Evolutionary conservation across 2,329 filamentous ascomycete species (phyloP).

Genomic region (Colletotrichum caudatum): DNA sequence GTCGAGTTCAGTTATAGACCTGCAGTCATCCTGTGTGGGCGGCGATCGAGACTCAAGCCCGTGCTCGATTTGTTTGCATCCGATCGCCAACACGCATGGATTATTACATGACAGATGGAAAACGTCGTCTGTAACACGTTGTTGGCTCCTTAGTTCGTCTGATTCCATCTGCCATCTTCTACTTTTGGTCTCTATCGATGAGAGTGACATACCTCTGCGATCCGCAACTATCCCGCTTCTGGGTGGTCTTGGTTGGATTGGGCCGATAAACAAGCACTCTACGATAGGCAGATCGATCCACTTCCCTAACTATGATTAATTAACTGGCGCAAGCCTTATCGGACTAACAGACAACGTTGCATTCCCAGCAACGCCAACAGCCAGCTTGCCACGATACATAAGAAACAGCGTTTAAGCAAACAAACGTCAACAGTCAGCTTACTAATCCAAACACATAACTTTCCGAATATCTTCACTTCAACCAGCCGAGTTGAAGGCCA

Average conservation of each 20-base stretch:
- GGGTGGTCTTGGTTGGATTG: neutral
- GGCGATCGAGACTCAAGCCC: neutral
- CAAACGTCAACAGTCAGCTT: neutral
- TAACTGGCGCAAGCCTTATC: neutral
- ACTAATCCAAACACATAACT: too few species aligned
- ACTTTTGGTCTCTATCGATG: neutral
- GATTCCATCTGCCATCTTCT: neutral
- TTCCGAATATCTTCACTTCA: neutral
- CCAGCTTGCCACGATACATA: too few species aligned
- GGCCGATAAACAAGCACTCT: neutral
- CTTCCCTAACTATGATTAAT: too few species aligned
- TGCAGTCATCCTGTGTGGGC: neutral
- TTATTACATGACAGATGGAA: too few species aligned
- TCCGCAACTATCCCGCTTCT: neutral
- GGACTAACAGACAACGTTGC: neutral
- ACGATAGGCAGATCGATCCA: neutral
- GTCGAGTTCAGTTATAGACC: rapidly evolving
- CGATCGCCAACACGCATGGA: neutral
- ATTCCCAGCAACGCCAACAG: neutral
- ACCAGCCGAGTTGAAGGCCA: neutral
- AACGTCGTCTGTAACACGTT: neutral
- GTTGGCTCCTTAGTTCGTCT: neutral
- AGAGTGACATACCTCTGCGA: neutral
- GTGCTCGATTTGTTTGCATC: neutral
- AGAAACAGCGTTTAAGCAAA: neutral